These are phyloP conservation scores for Kluyveromyces lactis DNA, from an alignment of 805 yeast genomes.

Conservation along the genomic window DNA sequence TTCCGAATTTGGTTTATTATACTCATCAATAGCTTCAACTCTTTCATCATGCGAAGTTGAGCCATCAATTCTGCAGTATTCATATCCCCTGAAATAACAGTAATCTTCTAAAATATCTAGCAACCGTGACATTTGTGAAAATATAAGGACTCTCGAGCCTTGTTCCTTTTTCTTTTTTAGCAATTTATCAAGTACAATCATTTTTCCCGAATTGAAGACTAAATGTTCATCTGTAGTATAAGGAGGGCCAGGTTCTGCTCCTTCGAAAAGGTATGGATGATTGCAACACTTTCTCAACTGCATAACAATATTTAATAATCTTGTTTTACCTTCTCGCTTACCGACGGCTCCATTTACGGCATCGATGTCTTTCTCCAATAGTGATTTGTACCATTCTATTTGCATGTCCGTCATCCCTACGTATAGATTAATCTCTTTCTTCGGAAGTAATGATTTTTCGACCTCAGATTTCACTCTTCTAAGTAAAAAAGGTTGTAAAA, in stretches of 20 bases:
- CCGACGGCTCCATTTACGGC: slow-evolving; percentile 97
- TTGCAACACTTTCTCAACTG: slow-evolving; percentile 94
- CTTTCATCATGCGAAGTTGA: slow-evolving; percentile 90
- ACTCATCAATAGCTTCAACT: slow-evolving; percentile 86
- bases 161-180: slow-evolving; percentile 59
- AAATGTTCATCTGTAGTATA: slow-evolving; percentile 92
- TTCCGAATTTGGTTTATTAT: slow-evolving; percentile 70
- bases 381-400: slow-evolving; percentile 78
- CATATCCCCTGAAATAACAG: slow-evolving; percentile 73
- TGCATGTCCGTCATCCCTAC: slow-evolving; percentile 97
- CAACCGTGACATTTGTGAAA: slow-evolving; percentile 89
- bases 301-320: slow-evolving; percentile 90
- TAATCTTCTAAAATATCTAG: slow-evolving; percentile 89
- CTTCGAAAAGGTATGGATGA: slow-evolving; percentile 94
- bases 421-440: slow-evolving; percentile 81
- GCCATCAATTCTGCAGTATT: slow-evolving; percentile 91
- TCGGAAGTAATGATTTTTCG: slow-evolving; percentile 82
- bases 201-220: slow-evolving; percentile 82
- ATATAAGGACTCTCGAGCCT: slow-evolving; percentile 86
- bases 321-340: slow-evolving; percentile 84
- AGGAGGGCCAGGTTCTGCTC: slow-evolving; percentile 99
- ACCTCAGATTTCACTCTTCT: slow-evolving; percentile 91
- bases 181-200: slow-evolving; percentile 80
- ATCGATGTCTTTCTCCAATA: slow-evolving; percentile 87
- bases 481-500: slow-evolving; percentile 76